These are phyloP conservation scores for Haematococcus sp. DNA, from an alignment of 139 green algal species.

Conservation along the genomic window DNA sequence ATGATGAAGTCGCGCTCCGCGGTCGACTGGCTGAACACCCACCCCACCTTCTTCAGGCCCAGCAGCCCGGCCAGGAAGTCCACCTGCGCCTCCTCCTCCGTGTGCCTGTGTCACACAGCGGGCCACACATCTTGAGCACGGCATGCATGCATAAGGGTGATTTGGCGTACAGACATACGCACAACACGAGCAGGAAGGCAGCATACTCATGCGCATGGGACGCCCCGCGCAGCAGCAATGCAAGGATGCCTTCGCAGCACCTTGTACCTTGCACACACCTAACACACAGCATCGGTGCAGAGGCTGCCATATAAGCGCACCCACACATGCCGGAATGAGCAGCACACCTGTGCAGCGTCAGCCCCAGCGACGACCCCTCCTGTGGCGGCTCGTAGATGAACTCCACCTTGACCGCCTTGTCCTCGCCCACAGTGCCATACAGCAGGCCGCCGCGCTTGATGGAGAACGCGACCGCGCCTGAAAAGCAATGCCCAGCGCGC, in stretches of 20 bases:
- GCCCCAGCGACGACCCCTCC: slow-evolving; percentile 9
- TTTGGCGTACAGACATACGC: background rate
- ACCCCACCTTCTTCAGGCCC: slow-evolving; percentile 66
- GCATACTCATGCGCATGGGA: background rate
- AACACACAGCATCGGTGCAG: no score
- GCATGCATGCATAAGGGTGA: background rate
- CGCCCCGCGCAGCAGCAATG: no score
- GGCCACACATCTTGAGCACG: no score
- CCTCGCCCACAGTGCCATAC: slow-evolving; percentile 62
- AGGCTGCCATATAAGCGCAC: no score
- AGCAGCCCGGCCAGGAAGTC: slow-evolving; percentile 49
- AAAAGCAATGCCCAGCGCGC: background rate
- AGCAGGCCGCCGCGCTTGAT: slow-evolving; percentile 72
- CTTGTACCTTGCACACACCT: no score
- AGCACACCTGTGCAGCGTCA: background rate
- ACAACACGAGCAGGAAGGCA: background rate
- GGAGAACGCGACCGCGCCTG: slow-evolving; percentile 82
- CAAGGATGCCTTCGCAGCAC: no score
- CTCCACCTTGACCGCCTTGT: slow-evolving; percentile 38
- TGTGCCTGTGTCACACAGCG: background rate
- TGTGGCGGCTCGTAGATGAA: slow-evolving; percentile 94
- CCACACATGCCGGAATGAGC: no score
- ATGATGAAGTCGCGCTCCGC: slow-evolving; percentile 84
- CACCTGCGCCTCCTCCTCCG: slow-evolving; percentile 41
- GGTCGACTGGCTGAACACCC: slow-evolving; percentile 85